Conservation (phyloP, 371 early-diverging fungal genomes). For the Mucor circinelloides region DNA sequence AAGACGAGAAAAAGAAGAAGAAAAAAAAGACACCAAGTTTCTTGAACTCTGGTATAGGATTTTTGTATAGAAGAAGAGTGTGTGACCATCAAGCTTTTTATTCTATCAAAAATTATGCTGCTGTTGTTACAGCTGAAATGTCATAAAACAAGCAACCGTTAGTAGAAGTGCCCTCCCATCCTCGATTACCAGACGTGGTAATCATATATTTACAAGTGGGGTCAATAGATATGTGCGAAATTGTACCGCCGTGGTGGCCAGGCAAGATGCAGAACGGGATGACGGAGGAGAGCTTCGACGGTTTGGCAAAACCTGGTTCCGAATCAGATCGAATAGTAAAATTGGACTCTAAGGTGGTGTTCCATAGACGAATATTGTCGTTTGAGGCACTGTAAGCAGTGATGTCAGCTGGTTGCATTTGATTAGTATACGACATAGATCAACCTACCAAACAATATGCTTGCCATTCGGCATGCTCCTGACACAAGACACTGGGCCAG, state of each 20-base stretch:
- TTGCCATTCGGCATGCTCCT: slow-evolving; percentile 77
- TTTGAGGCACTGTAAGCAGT: slow-evolving; percentile 73
- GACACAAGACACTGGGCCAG: slow-evolving; percentile 89
- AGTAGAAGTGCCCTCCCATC: slow-evolving; percentile 89
- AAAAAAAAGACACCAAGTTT: too few relatives aligned
- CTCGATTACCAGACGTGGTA: slow-evolving; percentile 88
- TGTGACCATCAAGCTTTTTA: not conserved
- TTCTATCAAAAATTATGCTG: not conserved
- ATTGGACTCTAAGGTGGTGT: slow-evolving; percentile 50
- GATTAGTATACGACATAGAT: too few relatives aligned
- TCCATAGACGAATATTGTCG: slow-evolving; percentile 94
- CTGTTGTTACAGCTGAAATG: slow-evolving; percentile 46
- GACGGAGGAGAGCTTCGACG: slow-evolving; percentile 25
- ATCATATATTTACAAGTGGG: slow-evolving; percentile 78
- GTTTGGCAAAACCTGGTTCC: slow-evolving; percentile 23
- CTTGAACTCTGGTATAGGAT: too few relatives aligned
- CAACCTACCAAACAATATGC: slow-evolving; percentile 82
- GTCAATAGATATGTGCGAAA: slow-evolving; percentile 84
- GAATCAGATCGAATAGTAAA: slow-evolving; percentile 40
- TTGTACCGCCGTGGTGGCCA: slow-evolving; percentile 69
- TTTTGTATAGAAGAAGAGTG: not conserved
- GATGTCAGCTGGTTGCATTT: not conserved
- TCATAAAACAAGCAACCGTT: slow-evolving; percentile 86
- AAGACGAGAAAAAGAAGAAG: not conserved
- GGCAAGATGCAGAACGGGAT: slow-evolving; percentile 53